phyloP scores from a whole-genome alignment of 768 basidiomycete genomes.

The Hypholoma sublateritium region DNA sequence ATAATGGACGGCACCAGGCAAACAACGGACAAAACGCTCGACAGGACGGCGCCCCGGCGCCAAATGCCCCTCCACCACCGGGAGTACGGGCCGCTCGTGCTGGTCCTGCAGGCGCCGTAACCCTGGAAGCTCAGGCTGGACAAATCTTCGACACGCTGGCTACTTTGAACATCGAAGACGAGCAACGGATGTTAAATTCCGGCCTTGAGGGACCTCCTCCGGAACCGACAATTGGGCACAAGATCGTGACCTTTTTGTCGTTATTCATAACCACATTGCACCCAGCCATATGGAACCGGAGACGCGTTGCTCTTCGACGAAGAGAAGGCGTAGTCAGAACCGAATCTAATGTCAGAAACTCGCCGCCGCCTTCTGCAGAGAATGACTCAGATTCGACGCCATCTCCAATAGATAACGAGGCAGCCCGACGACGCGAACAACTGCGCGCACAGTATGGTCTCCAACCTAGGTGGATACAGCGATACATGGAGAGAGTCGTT shows the following conservation, averaged over 20 bases:
- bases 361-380: slow-evolving; percentile 21
- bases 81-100: slow-evolving; percentile 14
- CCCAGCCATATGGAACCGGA: slow-evolving; percentile 73
- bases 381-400: slow-evolving; percentile 23
- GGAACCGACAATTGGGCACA: slow-evolving; percentile 51
- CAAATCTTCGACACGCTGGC: slow-evolving; percentile 50
- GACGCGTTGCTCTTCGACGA: slow-evolving; percentile 54
- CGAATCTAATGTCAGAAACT: slow-evolving; percentile 52
- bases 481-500: slow-evolving; percentile 65
- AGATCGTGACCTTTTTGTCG: slow-evolving; percentile 49
- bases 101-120: slow-evolving; percentile 17
- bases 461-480: slow-evolving; percentile 60
- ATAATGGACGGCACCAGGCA: slow-evolving; percentile 23
- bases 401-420: slow-evolving; percentile 29
- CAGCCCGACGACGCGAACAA: slow-evolving; percentile 37
- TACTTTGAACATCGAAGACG: slow-evolving; percentile 53
- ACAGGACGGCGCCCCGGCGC: not conserved
- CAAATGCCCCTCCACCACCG: slow-evolving; percentile 11
- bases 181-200: slow-evolving; percentile 50
- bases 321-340: slow-evolving; percentile 69
- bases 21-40: slow-evolving; percentile 3
- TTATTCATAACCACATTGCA: slow-evolving; percentile 63
- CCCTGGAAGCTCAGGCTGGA: slow-evolving; percentile 32
- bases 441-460: slow-evolving; percentile 49
- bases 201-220: slow-evolving; percentile 26